Evolutionary conservation across 2,329 filamentous ascomycete species (phyloP).

Genomic region (Hymenoscyphus fructigenus): DNA sequence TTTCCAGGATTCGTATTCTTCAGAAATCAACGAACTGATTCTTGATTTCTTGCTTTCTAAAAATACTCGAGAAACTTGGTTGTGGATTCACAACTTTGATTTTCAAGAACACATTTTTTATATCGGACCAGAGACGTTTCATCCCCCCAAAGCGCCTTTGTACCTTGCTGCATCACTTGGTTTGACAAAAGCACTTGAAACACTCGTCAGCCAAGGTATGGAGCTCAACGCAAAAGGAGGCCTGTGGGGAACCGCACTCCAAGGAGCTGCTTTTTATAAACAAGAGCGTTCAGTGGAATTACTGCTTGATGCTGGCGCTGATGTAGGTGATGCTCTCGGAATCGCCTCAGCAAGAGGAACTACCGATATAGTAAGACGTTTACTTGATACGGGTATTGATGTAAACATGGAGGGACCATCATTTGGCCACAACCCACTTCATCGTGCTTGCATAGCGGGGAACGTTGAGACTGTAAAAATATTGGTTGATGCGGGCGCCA

Average conservation of each 20-base stretch:
- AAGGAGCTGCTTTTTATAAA: not conserved
- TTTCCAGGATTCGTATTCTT: not conserved
- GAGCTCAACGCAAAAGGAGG: not conserved
- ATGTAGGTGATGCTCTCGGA: not conserved
- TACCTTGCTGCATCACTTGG: not conserved
- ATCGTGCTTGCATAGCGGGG: not conserved
- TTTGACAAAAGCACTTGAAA: not conserved
- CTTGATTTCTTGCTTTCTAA: not conserved
- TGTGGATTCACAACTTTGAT: not conserved
- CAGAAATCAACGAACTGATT: not conserved
- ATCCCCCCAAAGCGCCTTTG: not conserved
- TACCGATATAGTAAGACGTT: not conserved
- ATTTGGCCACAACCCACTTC: not conserved
- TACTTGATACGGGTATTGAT: not conserved
- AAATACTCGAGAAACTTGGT: not conserved
- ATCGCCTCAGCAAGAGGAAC: not conserved
- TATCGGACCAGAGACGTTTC: too few relatives aligned
- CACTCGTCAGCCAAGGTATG: not conserved
- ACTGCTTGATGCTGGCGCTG: not conserved
- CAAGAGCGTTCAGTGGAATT: not conserved
- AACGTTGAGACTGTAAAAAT: not conserved
- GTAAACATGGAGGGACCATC: not conserved
- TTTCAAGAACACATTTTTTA: not conserved
- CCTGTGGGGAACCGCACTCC: not conserved
- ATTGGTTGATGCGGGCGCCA: not conserved